Evolutionary conservation across 73 alveolate species (phyloP), one percentile per base, ranked within the genome.

Genomic region (Uronychia binucleata): DNA sequence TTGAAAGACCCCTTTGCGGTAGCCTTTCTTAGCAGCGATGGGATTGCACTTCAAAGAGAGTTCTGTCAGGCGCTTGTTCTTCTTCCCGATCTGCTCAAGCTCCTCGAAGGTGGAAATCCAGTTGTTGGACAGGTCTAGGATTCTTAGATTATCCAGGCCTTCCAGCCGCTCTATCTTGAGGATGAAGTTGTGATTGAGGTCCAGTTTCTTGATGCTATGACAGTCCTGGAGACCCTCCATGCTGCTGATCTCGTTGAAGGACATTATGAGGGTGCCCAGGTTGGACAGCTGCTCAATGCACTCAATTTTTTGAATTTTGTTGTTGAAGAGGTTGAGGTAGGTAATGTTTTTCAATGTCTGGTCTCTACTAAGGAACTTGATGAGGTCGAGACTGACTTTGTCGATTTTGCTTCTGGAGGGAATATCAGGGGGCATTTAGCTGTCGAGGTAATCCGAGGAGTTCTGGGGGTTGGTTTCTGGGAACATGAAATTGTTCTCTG

Each of bases 101-200:
- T 81, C 88, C 0, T 81, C 81, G 5, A 81, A 30, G 79, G 82
- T 86, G 13, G 85, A n/a, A 34, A 88, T 88, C 94, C 94, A 88
- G 76, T 88, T 88, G 67, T 88, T 82, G 30, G 88, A 34, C 8
- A 94, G 94, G 76, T 94, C 92, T 75, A 94, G 93, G 79, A 79
- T 85, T 67, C 89, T 82, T 60, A 94, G 92, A 77, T 92, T 93
- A 0, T 84, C 82, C 34, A 91, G 74, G 86, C 74, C 81, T 74
- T 92, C 96, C 34, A 95, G 85, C 59, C 91, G 90, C 83, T 94
- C 98, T 1, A 97, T 87, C 80, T 89, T 94, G 58, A 93, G 76
- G 34, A 97, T 97, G 86, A 94, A 93, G 88, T 97, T 97, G 80
- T 97, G 99, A 34, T 96, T 96, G 31, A 97, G 85, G 83, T 96